Conservation (phyloP, 257 asterid genomes). For the Lavandula angustifolia region DNA sequence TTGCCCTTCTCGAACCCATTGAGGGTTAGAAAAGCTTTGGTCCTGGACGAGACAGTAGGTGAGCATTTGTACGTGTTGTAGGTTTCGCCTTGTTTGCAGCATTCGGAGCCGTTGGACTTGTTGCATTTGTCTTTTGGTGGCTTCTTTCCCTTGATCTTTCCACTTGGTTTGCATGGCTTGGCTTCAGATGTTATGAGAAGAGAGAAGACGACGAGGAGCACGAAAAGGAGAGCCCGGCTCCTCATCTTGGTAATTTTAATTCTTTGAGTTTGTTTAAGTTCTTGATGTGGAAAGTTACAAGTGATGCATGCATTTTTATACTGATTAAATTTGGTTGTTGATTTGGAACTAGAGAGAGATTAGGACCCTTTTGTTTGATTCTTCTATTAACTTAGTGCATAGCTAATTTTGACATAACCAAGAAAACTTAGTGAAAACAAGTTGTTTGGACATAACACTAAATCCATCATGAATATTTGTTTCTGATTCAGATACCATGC, state of each 20-base stretch:
- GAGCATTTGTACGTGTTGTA: conserved; percentile 47
- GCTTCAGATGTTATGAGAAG: conserved; percentile 16
- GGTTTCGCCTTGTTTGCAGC: conserved; percentile 39
- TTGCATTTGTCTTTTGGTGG: conserved; percentile 53
- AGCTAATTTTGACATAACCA: conserved; percentile 25
- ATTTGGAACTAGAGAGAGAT: background rate
- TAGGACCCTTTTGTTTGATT: background rate
- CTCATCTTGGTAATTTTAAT: conserved; percentile 18
- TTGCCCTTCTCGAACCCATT: conserved; percentile 47
- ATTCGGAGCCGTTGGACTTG: conserved; percentile 42
- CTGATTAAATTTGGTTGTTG: conserved; percentile 5
- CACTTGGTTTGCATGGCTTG: conserved; percentile 42
- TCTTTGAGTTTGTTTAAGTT: background rate
- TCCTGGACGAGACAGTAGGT: conserved; percentile 27
- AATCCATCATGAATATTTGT: conserved; percentile 20
- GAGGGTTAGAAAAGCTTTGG: conserved; percentile 46
- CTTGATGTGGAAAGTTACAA: background rate
- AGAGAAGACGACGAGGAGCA: conserved; percentile 22
- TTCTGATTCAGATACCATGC: background rate
- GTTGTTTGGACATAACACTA: background rate
- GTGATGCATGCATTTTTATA: conserved; percentile 3
- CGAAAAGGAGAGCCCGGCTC: conserved; percentile 13
- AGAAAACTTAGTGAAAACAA: conserved; percentile 22
- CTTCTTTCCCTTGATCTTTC: conserved; percentile 42
- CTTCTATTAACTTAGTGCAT: conserved; percentile 6